Base-by-base conservation (phyloP, 2,329 filamentous ascomycete genomes). In the Fusarium foetens region DNA sequence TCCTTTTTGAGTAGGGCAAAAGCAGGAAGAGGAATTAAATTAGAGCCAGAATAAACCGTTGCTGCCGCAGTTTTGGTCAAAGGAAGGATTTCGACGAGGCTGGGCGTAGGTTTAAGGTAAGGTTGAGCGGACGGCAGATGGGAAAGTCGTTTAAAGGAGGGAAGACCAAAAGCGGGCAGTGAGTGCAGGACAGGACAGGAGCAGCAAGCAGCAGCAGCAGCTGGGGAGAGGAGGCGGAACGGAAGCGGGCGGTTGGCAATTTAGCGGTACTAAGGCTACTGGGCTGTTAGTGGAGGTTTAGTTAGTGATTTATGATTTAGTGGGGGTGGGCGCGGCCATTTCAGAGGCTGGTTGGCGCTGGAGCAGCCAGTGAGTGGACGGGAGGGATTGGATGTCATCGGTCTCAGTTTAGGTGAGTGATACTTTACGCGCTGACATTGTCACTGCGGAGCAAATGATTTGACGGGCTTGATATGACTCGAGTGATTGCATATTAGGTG, bases 81-180 rank as follows among this genome's bases (percentile, higher is more conserved):
- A 68, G 63, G 63, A 52, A 35, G 45, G 31, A 43, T n/a, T 52
- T 53, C 13, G 66, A 63, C 70, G 55, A 70, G 70, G 70, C 70
- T 73, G 70, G 70, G 66, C 62, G 70, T 72, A 55, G 58, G 61
- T 59, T 68, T 72, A 63, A 57, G 39, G 53, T 57, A 57, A 57
- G 69, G 65, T 70, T 66, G 58, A 70, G 61, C 55, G 62, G 67
- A 70, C 66, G 70, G 67, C 58, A 64, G 63, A 66, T 68, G 63
- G 63, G 58, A 67, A 69, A 67, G 68, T 71, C 66, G 70, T 67
- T 71, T 70, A 68, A 73, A 68, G 70, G 61, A 71, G 70, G 69
- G 70, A 71, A 53, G 46, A 70, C 33, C 36, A 35, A 27, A 35
- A 25, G 38, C 49, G 41, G 58, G 51, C 31, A 53, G 49, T 33